These are phyloP conservation scores for Aspergillus nomiae DNA, from an alignment of 2,329 filamentous ascomycete genomes.

Conservation along the genomic window DNA sequence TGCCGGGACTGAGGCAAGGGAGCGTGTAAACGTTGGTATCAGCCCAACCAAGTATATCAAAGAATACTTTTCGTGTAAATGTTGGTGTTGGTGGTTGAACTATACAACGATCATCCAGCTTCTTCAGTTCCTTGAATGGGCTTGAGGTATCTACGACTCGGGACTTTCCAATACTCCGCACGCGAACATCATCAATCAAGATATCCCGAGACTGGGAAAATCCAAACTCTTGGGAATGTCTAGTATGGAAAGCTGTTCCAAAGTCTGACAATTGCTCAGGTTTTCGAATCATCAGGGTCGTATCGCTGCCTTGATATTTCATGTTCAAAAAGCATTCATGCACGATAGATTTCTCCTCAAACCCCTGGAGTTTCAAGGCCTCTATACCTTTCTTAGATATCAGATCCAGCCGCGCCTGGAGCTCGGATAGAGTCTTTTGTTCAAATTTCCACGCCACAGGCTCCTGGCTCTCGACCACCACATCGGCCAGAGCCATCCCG, in stretches of 20 bases:
- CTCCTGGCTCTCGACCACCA: background rate
- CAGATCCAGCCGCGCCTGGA: background rate
- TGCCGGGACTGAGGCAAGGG: conserved; percentile 20
- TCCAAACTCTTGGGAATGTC: conserved; percentile 46
- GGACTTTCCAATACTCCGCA: conserved; percentile 33
- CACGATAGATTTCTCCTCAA: conserved; percentile 33
- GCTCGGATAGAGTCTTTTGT: background rate
- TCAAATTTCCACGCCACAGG: background rate
- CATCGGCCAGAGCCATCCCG: conserved; percentile 3
- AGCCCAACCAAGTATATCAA: conserved; percentile 29
- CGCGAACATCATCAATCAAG: conserved; percentile 42
- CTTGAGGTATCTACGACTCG: conserved; percentile 14
- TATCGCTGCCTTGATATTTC: conserved; percentile 50
- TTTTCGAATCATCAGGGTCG: conserved; percentile 43
- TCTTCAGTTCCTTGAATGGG: conserved; percentile 16
- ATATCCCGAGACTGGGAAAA: conserved; percentile 39
- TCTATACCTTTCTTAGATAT: conserved; percentile 17
- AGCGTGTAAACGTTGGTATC: conserved; percentile 32
- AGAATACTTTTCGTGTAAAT: conserved; percentile 24
- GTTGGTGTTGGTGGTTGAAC: background rate
- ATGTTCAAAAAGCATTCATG: conserved; percentile 45
- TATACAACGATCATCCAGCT: background rate
- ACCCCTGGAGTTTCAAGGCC: conserved; percentile 37
- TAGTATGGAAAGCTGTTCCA: conserved; percentile 36
- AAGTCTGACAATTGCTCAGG: conserved; percentile 40